These are phyloP conservation scores for Populus simonii DNA, from an alignment of 345 rosid genomes.

Conservation along the genomic window DNA sequence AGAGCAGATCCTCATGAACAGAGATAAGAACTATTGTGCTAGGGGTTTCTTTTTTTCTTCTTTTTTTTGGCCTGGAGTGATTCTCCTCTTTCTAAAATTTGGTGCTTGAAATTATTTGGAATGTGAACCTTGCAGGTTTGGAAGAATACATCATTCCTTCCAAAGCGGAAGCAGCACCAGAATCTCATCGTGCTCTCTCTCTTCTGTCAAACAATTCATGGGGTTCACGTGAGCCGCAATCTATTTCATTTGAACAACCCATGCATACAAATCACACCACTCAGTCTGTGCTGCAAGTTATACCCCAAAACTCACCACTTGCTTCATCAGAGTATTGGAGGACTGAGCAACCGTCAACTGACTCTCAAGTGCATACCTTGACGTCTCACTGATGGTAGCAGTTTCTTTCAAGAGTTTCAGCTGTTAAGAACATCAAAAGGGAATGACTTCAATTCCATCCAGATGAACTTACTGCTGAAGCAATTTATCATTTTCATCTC, in stretches of 20 bases:
- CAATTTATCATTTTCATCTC: background rate
- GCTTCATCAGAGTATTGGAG: conserved; percentile 42
- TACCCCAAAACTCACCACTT: conserved; percentile 29
- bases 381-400: conserved; percentile 25
- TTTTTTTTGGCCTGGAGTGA: background rate
- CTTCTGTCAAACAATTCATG: conserved; percentile 92
- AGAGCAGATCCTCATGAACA: background rate
- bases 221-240: conserved; percentile 49
- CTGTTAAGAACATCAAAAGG: conserved; percentile 39
- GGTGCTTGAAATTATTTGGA: background rate
- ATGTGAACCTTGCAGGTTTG: conserved; percentile 35
- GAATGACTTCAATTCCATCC: conserved; percentile 38
- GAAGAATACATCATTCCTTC: conserved; percentile 56
- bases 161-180: conserved; percentile 53
- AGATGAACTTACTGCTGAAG: conserved; percentile 35
- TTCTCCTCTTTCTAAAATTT: background rate
- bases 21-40: background rate
- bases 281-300: conserved; percentile 27
- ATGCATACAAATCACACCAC: conserved; percentile 21
- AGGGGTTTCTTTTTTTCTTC: background rate
- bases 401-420: conserved; percentile 45
- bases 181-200: conserved; percentile 97
- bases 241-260: conserved; percentile 40
- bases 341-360: conserved; percentile 30
- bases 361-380: conserved; percentile 26